Evolutionary conservation across 495 filamentous ascomycete species (phyloP).

Genomic region (Aspergillus carlsbadensis): DNA sequence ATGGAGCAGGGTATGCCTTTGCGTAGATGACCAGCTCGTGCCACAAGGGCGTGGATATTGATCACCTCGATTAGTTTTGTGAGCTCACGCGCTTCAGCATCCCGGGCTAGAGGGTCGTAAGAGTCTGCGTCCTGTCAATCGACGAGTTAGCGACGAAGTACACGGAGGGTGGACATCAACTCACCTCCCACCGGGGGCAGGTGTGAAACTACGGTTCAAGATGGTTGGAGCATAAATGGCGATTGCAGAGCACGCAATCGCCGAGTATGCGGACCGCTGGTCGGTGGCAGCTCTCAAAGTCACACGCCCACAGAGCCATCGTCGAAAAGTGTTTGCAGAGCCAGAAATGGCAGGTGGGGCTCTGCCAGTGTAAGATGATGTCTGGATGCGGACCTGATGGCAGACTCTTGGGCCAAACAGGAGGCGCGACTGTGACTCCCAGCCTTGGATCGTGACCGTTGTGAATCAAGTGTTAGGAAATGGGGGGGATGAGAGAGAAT

Average conservation of each 20-base stretch:
- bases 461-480: no score
- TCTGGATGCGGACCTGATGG: no score
- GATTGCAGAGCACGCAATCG: constrained; percentile 34
- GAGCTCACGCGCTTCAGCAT: constrained; percentile 28
- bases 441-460: no score
- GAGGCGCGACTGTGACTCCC: no score
- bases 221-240: constrained; percentile 33
- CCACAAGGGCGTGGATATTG: constrained; percentile 26
- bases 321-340: no score
- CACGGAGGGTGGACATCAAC: constrained; percentile 6
- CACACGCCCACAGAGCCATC: constrained; percentile 39
- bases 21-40: constrained; percentile 21
- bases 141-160: not conserved
- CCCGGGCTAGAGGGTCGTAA: constrained; percentile 24
- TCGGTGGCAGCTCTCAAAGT: constrained; percentile 25
- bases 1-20: constrained; percentile 26
- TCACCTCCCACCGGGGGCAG: constrained; percentile 38
- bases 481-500: no score
- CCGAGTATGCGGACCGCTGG: constrained; percentile 30
- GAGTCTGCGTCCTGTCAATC: constrained; percentile 27
- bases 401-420: no score
- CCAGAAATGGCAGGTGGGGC: no score
- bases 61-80: constrained; percentile 29
- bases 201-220: constrained; percentile 25
- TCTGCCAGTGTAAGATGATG: no score